Conservation (phyloP, 495 filamentous ascomycete species). For the Neurospora sp. region DNA sequence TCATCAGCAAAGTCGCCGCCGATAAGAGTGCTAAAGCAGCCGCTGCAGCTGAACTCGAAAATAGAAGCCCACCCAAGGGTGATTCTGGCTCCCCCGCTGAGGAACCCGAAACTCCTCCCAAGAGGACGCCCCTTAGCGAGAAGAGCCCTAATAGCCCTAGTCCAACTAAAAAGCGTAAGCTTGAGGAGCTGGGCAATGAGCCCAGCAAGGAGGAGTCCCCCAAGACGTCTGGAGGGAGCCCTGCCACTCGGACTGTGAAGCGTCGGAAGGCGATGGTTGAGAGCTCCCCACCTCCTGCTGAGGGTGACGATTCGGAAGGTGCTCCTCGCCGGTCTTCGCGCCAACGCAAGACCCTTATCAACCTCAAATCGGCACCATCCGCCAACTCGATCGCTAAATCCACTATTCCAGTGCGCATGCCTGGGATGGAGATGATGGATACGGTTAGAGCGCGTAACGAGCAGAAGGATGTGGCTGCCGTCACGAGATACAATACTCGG, state of each 20-base stretch:
- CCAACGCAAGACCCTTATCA: constrained; percentile 15
- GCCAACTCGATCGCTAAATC: constrained; percentile 25
- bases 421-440: constrained; percentile 19
- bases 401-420: constrained; percentile 20
- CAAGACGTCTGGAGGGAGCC: not conserved
- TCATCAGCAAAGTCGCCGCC: constrained; percentile 36
- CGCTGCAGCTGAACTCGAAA: constrained; percentile 9
- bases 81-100: constrained; percentile 17
- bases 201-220: constrained; percentile 1
- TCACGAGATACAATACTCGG: constrained; percentile 42
- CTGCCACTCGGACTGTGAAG: not conserved
- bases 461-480: constrained; percentile 39
- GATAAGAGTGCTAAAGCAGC: constrained; percentile 31
- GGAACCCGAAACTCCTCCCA: constrained; percentile 19
- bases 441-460: constrained; percentile 26
- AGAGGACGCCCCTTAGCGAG: constrained; percentile 27
- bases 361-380: constrained; percentile 17
- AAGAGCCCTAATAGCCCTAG: constrained; percentile 30
- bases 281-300: not conserved
- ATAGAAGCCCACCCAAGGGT: constrained; percentile 12
- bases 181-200: constrained; percentile 11
- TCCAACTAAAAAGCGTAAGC: constrained; percentile 26
- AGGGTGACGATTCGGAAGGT: not conserved
- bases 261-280: not conserved
- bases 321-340: constrained; percentile 22